These are phyloP conservation scores for Sporothrix sp. DNA, from an alignment of 2,329 filamentous ascomycete species.

Conservation along the genomic window DNA sequence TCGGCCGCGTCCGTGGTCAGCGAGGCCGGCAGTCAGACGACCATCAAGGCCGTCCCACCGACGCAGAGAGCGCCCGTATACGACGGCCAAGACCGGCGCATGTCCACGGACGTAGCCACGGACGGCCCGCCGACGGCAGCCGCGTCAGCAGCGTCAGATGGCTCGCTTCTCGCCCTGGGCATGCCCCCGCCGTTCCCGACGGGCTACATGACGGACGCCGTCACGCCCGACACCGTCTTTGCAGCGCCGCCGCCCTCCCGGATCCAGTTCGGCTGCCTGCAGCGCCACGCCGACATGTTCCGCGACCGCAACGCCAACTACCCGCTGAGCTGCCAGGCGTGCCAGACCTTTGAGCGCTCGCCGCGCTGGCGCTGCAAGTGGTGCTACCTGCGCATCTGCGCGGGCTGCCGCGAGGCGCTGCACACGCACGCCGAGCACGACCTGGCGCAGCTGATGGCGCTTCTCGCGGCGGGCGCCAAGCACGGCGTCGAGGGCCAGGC, in stretches of 20 bases:
- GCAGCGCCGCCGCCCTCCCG: slow-evolving; percentile 31
- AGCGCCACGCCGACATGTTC: slow-evolving; percentile 39
- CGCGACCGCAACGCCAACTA: slow-evolving; percentile 39
- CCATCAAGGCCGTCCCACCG: slow-evolving; percentile 2
- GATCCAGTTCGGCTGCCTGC: slow-evolving; percentile 37
- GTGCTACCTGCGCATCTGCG: slow-evolving; percentile 44
- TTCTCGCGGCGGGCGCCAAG: not conserved
- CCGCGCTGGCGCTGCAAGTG: slow-evolving; percentile 39
- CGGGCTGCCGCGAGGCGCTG: slow-evolving; percentile 35
- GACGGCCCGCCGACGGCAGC: too few species aligned
- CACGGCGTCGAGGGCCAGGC: not conserved
- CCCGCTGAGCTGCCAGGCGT: slow-evolving; percentile 45
- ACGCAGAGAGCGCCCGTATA: not conserved
- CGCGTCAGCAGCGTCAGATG: not conserved
- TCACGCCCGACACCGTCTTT: slow-evolving; percentile 30
- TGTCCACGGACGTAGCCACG: too few species aligned
- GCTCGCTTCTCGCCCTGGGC: not conserved
- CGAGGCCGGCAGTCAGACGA: slow-evolving; percentile 14
- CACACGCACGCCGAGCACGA: slow-evolving; percentile 33
- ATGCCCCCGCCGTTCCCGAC: slow-evolving; percentile 21
- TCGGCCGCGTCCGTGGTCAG: not conserved
- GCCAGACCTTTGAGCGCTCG: slow-evolving; percentile 35
- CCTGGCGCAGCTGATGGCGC: slow-evolving; percentile 31
- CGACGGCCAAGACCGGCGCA: too few species aligned
- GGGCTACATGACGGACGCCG: slow-evolving; percentile 19